Base-by-base conservation (phyloP, 495 filamentous ascomycete genomes). In the Hypoxylon lienhwacheense region DNA sequence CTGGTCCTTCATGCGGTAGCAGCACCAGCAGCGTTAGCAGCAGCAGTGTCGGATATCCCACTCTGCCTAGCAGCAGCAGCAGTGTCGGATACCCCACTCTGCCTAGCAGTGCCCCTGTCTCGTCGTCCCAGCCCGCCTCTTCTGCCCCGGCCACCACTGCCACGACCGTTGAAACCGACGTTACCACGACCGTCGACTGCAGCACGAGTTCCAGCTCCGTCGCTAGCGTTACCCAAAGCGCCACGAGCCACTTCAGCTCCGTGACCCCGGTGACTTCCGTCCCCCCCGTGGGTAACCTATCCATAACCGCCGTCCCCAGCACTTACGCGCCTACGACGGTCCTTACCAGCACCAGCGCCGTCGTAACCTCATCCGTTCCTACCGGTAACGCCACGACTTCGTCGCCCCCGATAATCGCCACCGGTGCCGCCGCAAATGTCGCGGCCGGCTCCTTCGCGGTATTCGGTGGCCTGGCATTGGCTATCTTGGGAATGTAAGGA, bases 401-500 rank as follows among this genome's bases (percentile, higher is more conserved):
- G 1, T 5, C 50, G 8, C 6, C 49, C 24, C 1, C 41, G 11
- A 8, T 54, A 14, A 17, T 65, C 20, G 24, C 55, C 19, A 72
- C 72, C 34, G 64, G 41, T 35, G 70, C 58, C 44, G 73, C 70
- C 41, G 51, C 50, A 12, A 36, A 55, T 39, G 32, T 56, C n/a
- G 67, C 53, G 19, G 71, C 70, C 21, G 67, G 68, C 53, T 65
- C 68, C 5, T 17, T 74, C 20, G 67, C 73, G 17, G 48, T 73
- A 7, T 12, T 77, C 51, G 71, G 70, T 29, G 69, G 70, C 55
- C 56, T 78, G 17, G 66, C 68, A 47, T 61, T 73, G 52, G 73
- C 73, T 26, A 37, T 69, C 32, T 41, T 77, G 33, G 71, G 70
- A 41, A 47, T 78, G 42, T 77, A 77, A 75, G 24, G 35, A 19